Conservation (phyloP, 495 filamentous ascomycete species). For the Emericellopsis terricola region DNA sequence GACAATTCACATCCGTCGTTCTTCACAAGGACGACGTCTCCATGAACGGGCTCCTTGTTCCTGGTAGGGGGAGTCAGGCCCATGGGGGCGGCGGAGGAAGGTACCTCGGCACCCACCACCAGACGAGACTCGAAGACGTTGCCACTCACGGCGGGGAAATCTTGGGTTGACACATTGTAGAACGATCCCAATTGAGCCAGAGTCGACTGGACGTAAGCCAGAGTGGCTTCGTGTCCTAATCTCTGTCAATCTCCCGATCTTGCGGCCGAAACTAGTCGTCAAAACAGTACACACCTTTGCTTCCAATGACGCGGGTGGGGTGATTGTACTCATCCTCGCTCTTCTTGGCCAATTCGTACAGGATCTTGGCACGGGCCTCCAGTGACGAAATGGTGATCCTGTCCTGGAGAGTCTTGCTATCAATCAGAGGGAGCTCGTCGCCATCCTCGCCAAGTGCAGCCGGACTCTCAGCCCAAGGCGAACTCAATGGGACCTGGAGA, state of each 20-base stretch:
- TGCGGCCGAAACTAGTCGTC: too few species aligned
- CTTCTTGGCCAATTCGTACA: constrained; percentile 36
- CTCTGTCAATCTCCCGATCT: neutral
- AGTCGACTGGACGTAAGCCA: constrained; percentile 39
- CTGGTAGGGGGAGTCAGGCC: constrained; percentile 39
- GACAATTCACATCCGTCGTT: constrained; percentile 29
- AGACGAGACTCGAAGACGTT: constrained; percentile 39
- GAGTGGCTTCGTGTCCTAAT: constrained; percentile 37
- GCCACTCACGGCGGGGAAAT: constrained; percentile 38
- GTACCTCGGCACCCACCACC: constrained; percentile 30
- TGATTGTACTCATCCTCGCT: constrained; percentile 36
- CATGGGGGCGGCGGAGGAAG: constrained; percentile 35
- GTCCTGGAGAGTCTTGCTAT: constrained; percentile 32
- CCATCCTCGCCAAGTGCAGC: neutral
- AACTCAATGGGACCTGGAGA: neutral
- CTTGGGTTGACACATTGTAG: constrained; percentile 38
- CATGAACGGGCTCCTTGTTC: constrained; percentile 33
- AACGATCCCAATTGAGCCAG: constrained; percentile 32
- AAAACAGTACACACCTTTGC: constrained; percentile 29
- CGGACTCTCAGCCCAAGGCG: neutral
- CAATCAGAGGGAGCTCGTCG: constrained; percentile 15
- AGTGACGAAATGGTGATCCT: constrained; percentile 34
- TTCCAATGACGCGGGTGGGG: constrained; percentile 47
- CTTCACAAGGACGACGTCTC: constrained; percentile 20
- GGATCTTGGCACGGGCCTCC: constrained; percentile 30